Evolutionary conservation across 768 basidiomycete genomes (phyloP).

Genomic region (Clitopilus passeckerianus): DNA sequence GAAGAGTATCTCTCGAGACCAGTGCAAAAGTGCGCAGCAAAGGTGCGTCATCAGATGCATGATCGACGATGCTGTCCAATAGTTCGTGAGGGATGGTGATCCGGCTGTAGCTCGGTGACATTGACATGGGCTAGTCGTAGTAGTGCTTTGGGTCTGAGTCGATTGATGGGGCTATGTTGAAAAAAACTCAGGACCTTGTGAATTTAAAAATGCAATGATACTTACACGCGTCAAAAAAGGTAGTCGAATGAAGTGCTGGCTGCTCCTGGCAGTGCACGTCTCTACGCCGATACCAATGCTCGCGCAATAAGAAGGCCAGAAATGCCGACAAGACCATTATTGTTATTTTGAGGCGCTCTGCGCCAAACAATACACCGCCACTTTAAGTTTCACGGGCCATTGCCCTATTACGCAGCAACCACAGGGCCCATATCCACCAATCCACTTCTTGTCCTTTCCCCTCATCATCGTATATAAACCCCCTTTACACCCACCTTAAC

Average conservation of each 20-base stretch:
- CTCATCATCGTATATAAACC: neutral
- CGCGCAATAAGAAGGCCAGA: neutral
- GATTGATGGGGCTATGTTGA: too few relatives aligned
- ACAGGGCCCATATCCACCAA: slow-evolving; percentile 5
- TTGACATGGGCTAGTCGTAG: neutral
- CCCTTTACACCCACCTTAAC: neutral
- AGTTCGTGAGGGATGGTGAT: neutral
- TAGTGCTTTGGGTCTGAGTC: neutral
- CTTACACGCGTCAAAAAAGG: neutral
- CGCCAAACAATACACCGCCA: slow-evolving; percentile 13
- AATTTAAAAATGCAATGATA: too few relatives aligned
- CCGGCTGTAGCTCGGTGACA: neutral
- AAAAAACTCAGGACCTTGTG: too few relatives aligned
- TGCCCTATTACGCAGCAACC: slow-evolving; percentile 7
- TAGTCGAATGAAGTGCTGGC: neutral
- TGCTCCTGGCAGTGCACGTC: neutral
- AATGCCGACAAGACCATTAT: neutral
- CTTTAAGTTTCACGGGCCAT: neutral
- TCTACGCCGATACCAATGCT: neutral
- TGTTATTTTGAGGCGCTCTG: neutral
- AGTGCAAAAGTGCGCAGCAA: neutral
- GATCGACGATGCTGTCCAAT: neutral
- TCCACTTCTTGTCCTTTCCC: slow-evolving; percentile 5
- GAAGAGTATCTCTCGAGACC: neutral
- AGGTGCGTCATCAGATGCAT: neutral